Evolutionary conservation across 129 eudicot genomes (phyloP), one percentile per base, ranked within the genome.

Genomic region (Arctium lappa): DNA sequence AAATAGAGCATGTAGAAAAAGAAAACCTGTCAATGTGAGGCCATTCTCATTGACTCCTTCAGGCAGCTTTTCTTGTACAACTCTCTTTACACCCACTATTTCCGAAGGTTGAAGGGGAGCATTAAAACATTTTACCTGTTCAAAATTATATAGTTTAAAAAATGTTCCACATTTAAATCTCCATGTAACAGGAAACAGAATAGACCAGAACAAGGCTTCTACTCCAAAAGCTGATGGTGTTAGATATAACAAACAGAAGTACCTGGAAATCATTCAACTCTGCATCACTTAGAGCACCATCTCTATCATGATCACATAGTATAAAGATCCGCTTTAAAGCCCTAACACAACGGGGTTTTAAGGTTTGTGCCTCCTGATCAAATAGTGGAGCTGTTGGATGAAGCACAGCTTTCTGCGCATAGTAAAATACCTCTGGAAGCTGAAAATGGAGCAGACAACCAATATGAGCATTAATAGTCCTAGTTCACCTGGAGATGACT

Each of bases 181-280:
- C 71, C 31, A 65, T n/a, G 71, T 7, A 63, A 53, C 65, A 56
- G 18, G 6, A 56, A 56, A n/a, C 27, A 15, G 13, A n/a, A 56
- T 56, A 56, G 66, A 16, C 27, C 27, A n/a, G 3, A 53, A 53
- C 22, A 13, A 13, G 22, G 65, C 18, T 53, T 13, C 5, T 53
- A 16, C 18, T 18, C 31, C 32, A 27, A 65, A 65, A 27, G 32
- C 71, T 27, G 7, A 22, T 8, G 70, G 32, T 63, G 11, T 18
- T 63, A 27, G 33, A 63, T 63, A 6, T n/a, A 63, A 63, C 11
- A 22, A 63, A 63, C 30, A 63, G 32, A 65, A 65, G 75, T 16
- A 92, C 97, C 94, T 92, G 97, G 84, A 92, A 92, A 69, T 92
- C 94, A 83, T 92, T 92, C 82, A 92, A 85, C 85, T 92, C 97